These are phyloP conservation scores for Tulasnella sp. DNA, from an alignment of 768 basidiomycete genomes.

Conservation along the genomic window DNA sequence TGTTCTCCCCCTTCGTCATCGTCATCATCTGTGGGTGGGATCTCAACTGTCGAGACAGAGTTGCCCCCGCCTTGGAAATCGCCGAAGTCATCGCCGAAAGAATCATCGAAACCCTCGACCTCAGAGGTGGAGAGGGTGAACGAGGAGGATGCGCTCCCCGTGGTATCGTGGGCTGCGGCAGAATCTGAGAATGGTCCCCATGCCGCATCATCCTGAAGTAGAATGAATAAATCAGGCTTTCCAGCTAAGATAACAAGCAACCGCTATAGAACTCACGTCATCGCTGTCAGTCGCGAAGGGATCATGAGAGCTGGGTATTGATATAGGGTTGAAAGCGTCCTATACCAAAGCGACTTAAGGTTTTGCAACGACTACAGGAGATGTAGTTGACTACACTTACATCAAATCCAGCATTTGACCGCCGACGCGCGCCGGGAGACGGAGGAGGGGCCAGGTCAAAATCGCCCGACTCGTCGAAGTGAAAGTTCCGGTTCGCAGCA, in stretches of 20 bases:
- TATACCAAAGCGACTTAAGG: slow-evolving; percentile 16
- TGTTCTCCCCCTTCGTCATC: slow-evolving; percentile 33
- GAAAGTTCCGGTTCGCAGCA: slow-evolving; percentile 38
- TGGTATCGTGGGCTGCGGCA: slow-evolving; percentile 17
- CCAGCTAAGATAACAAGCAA: slow-evolving; percentile 32
- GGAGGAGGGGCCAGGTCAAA: slow-evolving; percentile 36
- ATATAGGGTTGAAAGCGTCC: slow-evolving; percentile 27
- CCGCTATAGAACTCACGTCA: slow-evolving; percentile 41
- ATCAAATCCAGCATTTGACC: slow-evolving; percentile 39
- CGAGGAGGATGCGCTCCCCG: slow-evolving; percentile 38
- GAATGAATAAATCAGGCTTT: background rate
- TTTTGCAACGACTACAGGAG: no score
- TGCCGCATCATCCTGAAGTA: slow-evolving; percentile 39
- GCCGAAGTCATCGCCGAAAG: slow-evolving; percentile 54
- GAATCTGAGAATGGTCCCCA: slow-evolving; percentile 76
- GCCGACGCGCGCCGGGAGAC: slow-evolving; percentile 36
- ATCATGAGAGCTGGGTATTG: slow-evolving; percentile 32
- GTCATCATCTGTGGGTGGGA: slow-evolving; percentile 23
- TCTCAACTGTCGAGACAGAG: slow-evolving; percentile 1
- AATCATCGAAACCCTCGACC: slow-evolving; percentile 54
- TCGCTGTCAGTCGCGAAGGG: slow-evolving; percentile 39
- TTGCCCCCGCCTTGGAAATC: slow-evolving; percentile 68
- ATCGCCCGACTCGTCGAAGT: slow-evolving; percentile 40
- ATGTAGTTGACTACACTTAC: slow-evolving; percentile 15
- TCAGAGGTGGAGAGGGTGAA: slow-evolving; percentile 49